These are phyloP conservation scores for Cronartium quercuum DNA, from an alignment of 1,284 basidiomycete species.

Conservation along the genomic window DNA sequence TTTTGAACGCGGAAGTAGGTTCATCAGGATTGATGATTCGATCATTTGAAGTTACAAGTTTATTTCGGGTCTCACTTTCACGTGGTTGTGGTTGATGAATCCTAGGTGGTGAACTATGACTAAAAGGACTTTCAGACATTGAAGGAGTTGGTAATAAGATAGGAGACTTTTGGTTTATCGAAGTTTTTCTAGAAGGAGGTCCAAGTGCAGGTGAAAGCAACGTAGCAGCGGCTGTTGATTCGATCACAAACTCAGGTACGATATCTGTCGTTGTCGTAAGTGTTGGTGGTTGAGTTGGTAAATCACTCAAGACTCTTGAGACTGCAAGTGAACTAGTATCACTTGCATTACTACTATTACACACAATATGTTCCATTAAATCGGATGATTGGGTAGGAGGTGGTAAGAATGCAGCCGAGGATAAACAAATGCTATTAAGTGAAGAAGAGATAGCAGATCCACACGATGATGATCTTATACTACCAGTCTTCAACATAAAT, in stretches of 20 bases:
- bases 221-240: neutral
- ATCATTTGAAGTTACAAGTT: neutral
- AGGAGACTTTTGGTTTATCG: neutral
- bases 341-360: neutral
- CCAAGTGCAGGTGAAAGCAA: neutral
- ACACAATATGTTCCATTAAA: neutral
- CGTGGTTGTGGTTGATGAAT: neutral
- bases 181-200: conserved; percentile 1
- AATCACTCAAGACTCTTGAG: conserved; percentile 1
- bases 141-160: conserved; percentile 5
- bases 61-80: neutral
- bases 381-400: neutral
- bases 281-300: neutral
- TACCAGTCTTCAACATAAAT: neutral
- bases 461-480: conserved; percentile 41
- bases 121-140: conserved; percentile 1
- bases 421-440: neutral
- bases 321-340: conserved; percentile 1
- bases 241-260: neutral
- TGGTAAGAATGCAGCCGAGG: neutral
- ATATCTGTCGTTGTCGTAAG: neutral
- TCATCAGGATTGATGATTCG: neutral
- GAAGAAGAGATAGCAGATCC: conserved; percentile 27
- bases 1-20: neutral
- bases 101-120: neutral